Conservation (phyloP, 2,329 filamentous ascomycete genomes). For the Graphium sp. region DNA sequence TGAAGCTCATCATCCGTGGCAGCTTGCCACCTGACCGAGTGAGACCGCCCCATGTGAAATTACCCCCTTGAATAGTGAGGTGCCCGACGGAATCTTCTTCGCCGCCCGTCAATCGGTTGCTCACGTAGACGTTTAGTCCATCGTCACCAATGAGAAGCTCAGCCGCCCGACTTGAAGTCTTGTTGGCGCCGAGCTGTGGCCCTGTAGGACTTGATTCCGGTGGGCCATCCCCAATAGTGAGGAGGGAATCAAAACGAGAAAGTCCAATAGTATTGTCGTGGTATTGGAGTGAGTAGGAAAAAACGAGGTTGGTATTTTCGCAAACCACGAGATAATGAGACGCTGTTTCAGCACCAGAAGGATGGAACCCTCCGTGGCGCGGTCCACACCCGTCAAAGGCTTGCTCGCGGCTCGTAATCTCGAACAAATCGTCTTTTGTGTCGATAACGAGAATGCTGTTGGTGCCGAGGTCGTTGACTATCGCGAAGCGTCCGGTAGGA, state of each 20-base stretch:
- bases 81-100: constrained; percentile 27
- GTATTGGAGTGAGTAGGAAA: constrained; percentile 16
- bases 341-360: constrained; percentile 1
- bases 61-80: constrained; percentile 17
- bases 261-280: constrained; percentile 16
- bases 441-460: constrained; percentile 29
- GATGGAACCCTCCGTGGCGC: constrained; percentile 20
- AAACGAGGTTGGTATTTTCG: constrained; percentile 6
- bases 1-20: constrained; percentile 26
- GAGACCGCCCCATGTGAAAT: constrained; percentile 15
- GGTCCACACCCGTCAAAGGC: constrained; percentile 24
- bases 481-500: constrained; percentile 20
- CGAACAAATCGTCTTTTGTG: constrained; percentile 20
- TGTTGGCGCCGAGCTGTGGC: no score
- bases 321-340: constrained; percentile 8
- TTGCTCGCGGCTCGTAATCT: constrained; percentile 17
- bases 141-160: constrained; percentile 24
- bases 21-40: constrained; percentile 16
- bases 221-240: constrained; percentile 19
- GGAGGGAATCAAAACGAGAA: constrained; percentile 16
- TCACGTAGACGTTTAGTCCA: constrained; percentile 28
- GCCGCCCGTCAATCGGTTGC: constrained; percentile 29
- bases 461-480: constrained; percentile 29
- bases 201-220: no score
- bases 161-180: constrained; percentile 20